These are phyloP conservation scores for Colletotrichum simmondsii DNA, from an alignment of 2,329 filamentous ascomycete genomes.

Conservation along the genomic window DNA sequence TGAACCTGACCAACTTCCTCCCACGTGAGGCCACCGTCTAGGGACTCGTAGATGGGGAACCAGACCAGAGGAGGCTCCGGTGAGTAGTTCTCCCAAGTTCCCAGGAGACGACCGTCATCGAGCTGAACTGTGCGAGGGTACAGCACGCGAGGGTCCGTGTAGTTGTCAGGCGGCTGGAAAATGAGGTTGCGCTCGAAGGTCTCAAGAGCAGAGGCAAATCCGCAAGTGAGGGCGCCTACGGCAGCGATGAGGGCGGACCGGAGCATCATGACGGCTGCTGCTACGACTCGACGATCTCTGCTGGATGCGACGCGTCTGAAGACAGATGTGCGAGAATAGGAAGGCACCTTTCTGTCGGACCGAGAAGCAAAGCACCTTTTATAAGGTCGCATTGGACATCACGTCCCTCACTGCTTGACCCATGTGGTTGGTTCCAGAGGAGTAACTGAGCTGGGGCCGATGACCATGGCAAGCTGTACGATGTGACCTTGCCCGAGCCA, in stretches of 20 bases:
- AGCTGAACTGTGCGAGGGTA: slow-evolving; percentile 58
- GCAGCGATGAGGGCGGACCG: slow-evolving; percentile 30
- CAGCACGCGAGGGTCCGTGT: slow-evolving; percentile 54
- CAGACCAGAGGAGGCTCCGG: slow-evolving; percentile 64
- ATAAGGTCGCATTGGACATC: neutral
- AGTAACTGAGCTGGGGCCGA: neutral
- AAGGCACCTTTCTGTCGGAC: neutral
- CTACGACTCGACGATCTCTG: slow-evolving; percentile 13
- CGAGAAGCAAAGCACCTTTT: neutral
- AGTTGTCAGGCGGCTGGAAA: slow-evolving; percentile 55
- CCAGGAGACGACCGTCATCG: slow-evolving; percentile 57
- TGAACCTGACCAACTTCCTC: slow-evolving; percentile 69
- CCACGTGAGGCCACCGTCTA: slow-evolving; percentile 70
- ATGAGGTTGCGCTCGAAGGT: slow-evolving; percentile 46
- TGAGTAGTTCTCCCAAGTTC: slow-evolving; percentile 67
- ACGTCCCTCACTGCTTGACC: neutral
- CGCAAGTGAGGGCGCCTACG: slow-evolving; percentile 16
- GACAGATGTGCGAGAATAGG: neutral
- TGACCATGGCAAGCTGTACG: neutral
- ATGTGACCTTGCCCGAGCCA: slow-evolving; percentile 24
- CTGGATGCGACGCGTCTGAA: slow-evolving; percentile 5
- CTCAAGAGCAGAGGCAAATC: slow-evolving; percentile 32
- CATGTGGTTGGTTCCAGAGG: slow-evolving; percentile 1
- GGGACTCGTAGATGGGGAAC: slow-evolving; percentile 65
- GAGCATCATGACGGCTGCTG: slow-evolving; percentile 25